Evolutionary conservation across 495 filamentous ascomycete species (phyloP).

Genomic region (Penicillium subrubescens): DNA sequence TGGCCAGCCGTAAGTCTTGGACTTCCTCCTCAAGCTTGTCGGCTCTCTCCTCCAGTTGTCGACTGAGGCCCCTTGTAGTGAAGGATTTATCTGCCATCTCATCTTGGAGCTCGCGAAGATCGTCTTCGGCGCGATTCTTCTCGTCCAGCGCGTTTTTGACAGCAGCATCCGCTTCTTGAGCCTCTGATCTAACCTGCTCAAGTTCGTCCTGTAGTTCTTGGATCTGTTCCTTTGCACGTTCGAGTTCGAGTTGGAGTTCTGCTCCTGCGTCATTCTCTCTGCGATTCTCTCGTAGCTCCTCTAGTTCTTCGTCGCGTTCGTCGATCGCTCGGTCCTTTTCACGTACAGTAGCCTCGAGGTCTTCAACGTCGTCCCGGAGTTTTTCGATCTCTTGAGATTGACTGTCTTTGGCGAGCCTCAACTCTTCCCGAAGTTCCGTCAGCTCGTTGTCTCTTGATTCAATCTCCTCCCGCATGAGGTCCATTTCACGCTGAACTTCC

Average conservation of each 20-base stretch:
- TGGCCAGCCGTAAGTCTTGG: slow-evolving; percentile 59
- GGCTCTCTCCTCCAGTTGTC: slow-evolving; percentile 73
- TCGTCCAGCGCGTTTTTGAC: slow-evolving; percentile 63
- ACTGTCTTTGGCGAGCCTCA: slow-evolving; percentile 47
- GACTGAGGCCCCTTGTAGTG: slow-evolving; percentile 71
- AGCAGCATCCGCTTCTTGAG: slow-evolving; percentile 60
- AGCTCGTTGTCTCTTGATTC: slow-evolving; percentile 58
- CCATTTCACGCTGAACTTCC: slow-evolving; percentile 61
- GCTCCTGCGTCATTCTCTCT: slow-evolving; percentile 54
- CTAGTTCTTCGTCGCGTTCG: slow-evolving; percentile 66
- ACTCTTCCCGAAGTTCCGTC: slow-evolving; percentile 46
- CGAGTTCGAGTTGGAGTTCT: slow-evolving; percentile 54
- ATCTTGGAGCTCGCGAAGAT: slow-evolving; percentile 65
- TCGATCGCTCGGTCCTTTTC: slow-evolving; percentile 67
- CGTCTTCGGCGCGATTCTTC: slow-evolving; percentile 52
- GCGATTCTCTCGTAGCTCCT: slow-evolving; percentile 57
- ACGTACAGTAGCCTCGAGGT: slow-evolving; percentile 64
- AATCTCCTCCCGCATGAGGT: slow-evolving; percentile 59
- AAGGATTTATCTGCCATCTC: slow-evolving; percentile 81
- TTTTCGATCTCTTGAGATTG: slow-evolving; percentile 60
- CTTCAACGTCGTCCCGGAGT: slow-evolving; percentile 67
- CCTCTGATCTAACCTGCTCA: slow-evolving; percentile 52
- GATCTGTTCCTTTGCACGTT: slow-evolving; percentile 57
- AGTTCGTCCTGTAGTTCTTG: slow-evolving; percentile 63
- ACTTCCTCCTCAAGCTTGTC: slow-evolving; percentile 66